These are phyloP conservation scores for Tylopilus sp. DNA, from an alignment of 1,284 basidiomycete genomes.

Conservation along the genomic window DNA sequence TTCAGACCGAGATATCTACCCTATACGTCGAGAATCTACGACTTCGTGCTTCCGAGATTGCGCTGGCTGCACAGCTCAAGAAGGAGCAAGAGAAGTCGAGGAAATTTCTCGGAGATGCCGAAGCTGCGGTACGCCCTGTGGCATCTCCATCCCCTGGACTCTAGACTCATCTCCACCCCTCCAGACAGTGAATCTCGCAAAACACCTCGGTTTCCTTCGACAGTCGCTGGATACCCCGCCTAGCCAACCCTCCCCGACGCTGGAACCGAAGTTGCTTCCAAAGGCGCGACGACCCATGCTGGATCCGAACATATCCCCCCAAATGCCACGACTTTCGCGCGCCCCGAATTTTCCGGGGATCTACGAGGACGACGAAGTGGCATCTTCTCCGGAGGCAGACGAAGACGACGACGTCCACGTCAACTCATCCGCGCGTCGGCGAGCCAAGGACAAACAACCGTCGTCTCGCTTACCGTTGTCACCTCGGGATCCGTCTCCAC, in stretches of 20 bases:
- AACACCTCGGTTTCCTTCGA: conserved; percentile 62
- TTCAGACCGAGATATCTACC: conserved; percentile 73
- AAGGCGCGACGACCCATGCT: conserved; percentile 40
- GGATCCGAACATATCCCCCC: conserved; percentile 46
- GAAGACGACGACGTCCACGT: conserved; percentile 38
- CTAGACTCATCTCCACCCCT: conserved; percentile 9
- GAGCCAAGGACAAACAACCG: conserved; percentile 37
- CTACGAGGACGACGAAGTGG: conserved; percentile 61
- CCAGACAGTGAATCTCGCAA: conserved; percentile 60
- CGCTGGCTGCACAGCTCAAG: conserved; percentile 68
- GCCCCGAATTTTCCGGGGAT: conserved; percentile 65
- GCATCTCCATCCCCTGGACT: conserved; percentile 4
- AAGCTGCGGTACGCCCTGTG: conserved; percentile 53
- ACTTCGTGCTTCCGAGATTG: conserved; percentile 73
- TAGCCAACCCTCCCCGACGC: conserved; percentile 30
- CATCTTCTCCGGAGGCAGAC: conserved; percentile 38
- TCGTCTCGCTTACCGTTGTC: conserved; percentile 47
- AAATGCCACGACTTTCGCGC: conserved; percentile 56
- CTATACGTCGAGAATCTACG: conserved; percentile 78
- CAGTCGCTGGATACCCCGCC: conserved; percentile 51
- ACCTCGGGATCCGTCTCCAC: conserved; percentile 35
- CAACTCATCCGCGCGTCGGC: conserved; percentile 38
- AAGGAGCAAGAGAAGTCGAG: conserved; percentile 72
- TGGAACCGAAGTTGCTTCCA: conserved; percentile 47
- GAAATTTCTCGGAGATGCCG: conserved; percentile 65